These are phyloP conservation scores for Solanum hybrid DNA, from an alignment of 305 asterid genomes.

Conservation along the genomic window DNA sequence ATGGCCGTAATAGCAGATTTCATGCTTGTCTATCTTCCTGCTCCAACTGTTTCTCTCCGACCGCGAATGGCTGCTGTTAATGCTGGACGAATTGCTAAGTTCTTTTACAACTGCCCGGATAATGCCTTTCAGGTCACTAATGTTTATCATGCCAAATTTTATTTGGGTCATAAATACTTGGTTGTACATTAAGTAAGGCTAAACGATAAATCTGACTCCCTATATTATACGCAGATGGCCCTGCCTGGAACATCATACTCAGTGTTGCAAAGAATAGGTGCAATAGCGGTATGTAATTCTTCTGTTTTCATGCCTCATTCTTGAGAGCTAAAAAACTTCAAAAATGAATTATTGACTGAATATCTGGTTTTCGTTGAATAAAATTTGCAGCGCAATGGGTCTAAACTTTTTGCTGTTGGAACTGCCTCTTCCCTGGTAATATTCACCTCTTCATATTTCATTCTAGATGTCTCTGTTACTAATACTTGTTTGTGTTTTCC, in stretches of 20 bases:
- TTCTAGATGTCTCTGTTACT: neutral
- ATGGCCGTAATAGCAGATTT: conserved; percentile 96
- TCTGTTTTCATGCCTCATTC: neutral
- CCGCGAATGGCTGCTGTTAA: conserved; percentile 52
- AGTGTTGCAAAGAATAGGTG: conserved; percentile 71
- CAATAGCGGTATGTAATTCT: conserved; percentile 54
- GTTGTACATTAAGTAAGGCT: neutral
- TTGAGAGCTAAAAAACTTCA: neutral
- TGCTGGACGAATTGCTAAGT: conserved; percentile 72
- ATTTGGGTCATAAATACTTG: neutral
- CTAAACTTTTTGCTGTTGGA: conserved; percentile 85
- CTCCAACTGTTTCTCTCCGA: conserved; percentile 88
- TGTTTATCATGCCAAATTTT: neutral
- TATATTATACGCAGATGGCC: conserved; percentile 43
- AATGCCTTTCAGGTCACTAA: conserved; percentile 70
- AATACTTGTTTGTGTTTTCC: neutral
- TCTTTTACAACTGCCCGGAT: conserved; percentile 67
- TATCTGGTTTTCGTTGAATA: conserved; percentile 3
- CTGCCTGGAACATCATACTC: conserved; percentile 75
- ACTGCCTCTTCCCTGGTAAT: conserved; percentile 77
- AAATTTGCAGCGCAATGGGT: conserved; percentile 65
- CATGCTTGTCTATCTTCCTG: conserved; percentile 96
- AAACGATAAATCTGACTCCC: neutral
- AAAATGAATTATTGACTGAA: neutral
- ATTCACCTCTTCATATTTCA: neutral